Conservation (phyloP, 2,329 filamentous ascomycete species). For the Pseudogymnoascus sp. region DNA sequence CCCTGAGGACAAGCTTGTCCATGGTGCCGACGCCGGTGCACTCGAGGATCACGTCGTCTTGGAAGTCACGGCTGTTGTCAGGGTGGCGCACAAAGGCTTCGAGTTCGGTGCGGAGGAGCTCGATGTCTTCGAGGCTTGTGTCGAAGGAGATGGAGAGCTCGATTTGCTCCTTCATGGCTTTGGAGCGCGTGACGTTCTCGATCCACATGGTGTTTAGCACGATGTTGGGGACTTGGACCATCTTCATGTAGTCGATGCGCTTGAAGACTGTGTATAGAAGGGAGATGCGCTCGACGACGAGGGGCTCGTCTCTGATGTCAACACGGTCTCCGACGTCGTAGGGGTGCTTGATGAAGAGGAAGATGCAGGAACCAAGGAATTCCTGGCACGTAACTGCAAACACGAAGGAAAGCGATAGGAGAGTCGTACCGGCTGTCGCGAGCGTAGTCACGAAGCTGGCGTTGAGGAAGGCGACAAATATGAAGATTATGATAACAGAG, state of each 20-base stretch:
- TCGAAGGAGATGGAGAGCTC: slow-evolving; percentile 76
- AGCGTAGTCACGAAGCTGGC: slow-evolving; percentile 77
- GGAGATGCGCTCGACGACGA: slow-evolving; percentile 89
- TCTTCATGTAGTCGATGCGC: slow-evolving; percentile 71
- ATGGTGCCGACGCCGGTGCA: slow-evolving; percentile 73
- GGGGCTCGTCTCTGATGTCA: slow-evolving; percentile 61
- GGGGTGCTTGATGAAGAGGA: slow-evolving; percentile 96
- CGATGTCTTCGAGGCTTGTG: slow-evolving; percentile 82
- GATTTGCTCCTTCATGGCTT: slow-evolving; percentile 79
- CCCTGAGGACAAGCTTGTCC: slow-evolving; percentile 75
- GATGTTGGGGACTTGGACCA: slow-evolving; percentile 77
- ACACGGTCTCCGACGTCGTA: slow-evolving; percentile 94
- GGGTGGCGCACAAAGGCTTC: slow-evolving; percentile 72
- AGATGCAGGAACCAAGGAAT: slow-evolving; percentile 96
- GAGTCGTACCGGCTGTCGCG: slow-evolving; percentile 80
- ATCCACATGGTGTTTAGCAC: slow-evolving; percentile 88
- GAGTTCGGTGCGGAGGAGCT: slow-evolving; percentile 77
- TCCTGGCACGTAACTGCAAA: slow-evolving; percentile 90
- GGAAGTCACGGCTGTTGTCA: slow-evolving; percentile 87
- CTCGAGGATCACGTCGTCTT: slow-evolving; percentile 71
- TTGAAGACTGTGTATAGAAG: slow-evolving; percentile 89
- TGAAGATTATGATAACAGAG: slow-evolving; percentile 69
- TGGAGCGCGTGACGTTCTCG: slow-evolving; percentile 85
- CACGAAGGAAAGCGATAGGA: slow-evolving; percentile 93
- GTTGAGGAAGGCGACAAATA: slow-evolving; percentile 87